Percentiles rank a stretch among this genome's conserved stretches.
Evolutionary conservation across 495 filamentous ascomycete genomes (phyloP).

Genomic region (Xylaria venustula): DNA sequence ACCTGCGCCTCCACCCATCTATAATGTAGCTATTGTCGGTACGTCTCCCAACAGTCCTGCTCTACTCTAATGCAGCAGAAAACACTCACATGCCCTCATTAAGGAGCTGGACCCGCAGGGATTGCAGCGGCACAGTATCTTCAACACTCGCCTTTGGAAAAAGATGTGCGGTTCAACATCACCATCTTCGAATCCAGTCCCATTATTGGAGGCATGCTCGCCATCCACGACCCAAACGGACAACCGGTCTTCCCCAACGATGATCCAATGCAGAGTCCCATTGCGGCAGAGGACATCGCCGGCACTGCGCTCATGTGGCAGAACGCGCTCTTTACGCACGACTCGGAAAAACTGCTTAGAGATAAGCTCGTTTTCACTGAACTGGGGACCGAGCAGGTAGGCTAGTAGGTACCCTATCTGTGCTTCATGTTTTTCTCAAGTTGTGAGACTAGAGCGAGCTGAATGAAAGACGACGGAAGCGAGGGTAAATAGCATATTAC

Average conservation of each 20-base stretch:
- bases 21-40: neutral
- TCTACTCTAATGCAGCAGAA: neutral
- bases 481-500: neutral
- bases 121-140: constrained; percentile 28
- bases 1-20: neutral
- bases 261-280: constrained; percentile 18
- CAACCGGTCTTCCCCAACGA: constrained; percentile 18
- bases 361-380: constrained; percentile 23
- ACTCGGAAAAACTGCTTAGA: constrained; percentile 16
- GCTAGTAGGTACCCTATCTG: constrained; percentile 19
- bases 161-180: constrained; percentile 18
- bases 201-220: constrained; percentile 23
- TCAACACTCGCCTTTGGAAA: neutral
- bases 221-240: constrained; percentile 17
- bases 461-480: neutral
- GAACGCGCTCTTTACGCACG: constrained; percentile 23
- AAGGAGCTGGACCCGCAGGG: constrained; percentile 29
- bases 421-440: no score
- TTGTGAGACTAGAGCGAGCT: no score
- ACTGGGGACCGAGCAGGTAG: constrained; percentile 17
- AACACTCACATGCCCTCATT: neutral
- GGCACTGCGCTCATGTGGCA: constrained; percentile 23
- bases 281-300: constrained; percentile 27
- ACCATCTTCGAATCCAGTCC: constrained; percentile 27
- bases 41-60: neutral